A percentile compares a stretch with the other conserved stretches of the same genome.
Conservation (phyloP, 1,284 basidiomycete species). For the Cutaneotrichosporon arboriforme region DNA sequence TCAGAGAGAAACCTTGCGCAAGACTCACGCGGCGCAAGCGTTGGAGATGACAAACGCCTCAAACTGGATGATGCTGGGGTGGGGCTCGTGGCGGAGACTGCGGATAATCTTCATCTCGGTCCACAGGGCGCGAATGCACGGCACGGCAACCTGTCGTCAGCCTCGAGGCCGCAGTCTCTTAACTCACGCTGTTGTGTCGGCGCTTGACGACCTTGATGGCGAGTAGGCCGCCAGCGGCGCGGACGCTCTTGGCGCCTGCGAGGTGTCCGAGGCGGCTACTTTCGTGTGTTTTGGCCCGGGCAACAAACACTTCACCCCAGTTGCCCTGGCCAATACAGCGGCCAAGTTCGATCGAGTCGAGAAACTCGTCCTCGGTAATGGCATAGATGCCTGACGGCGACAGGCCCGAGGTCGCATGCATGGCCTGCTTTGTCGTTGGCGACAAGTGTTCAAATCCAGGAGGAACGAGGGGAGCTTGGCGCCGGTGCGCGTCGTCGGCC, state of each 20-base stretch:
- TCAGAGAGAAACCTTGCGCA: neutral
- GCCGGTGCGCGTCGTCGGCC: too few species aligned
- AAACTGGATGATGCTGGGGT: slow-evolving; percentile 84
- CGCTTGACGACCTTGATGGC: slow-evolving; percentile 86
- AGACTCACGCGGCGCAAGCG: slow-evolving; percentile 77
- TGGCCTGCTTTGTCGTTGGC: too few species aligned
- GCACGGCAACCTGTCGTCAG: slow-evolving; percentile 6
- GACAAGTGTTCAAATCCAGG: too few species aligned
- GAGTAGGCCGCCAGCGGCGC: slow-evolving; percentile 52
- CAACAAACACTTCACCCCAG: slow-evolving; percentile 31
- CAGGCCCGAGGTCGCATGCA: neutral
- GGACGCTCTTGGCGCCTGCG: slow-evolving; percentile 25
- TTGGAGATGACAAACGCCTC: slow-evolving; percentile 89
- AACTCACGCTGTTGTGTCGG: slow-evolving; percentile 57
- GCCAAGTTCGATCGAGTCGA: slow-evolving; percentile 34
- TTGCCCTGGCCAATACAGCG: slow-evolving; percentile 46
- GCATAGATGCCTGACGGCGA: slow-evolving; percentile 8
- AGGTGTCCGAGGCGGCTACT: slow-evolving; percentile 22
- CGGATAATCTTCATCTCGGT: slow-evolving; percentile 91
- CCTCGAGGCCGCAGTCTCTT: neutral
- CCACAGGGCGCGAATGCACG: slow-evolving; percentile 77
- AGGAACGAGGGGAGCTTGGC: too few species aligned
- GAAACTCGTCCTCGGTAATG: slow-evolving; percentile 39
- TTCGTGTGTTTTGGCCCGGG: neutral
- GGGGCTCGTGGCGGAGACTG: slow-evolving; percentile 69